Conservation (phyloP, 192 early-diverging fungal species). For the Gryganskiella cystojenkinii region DNA sequence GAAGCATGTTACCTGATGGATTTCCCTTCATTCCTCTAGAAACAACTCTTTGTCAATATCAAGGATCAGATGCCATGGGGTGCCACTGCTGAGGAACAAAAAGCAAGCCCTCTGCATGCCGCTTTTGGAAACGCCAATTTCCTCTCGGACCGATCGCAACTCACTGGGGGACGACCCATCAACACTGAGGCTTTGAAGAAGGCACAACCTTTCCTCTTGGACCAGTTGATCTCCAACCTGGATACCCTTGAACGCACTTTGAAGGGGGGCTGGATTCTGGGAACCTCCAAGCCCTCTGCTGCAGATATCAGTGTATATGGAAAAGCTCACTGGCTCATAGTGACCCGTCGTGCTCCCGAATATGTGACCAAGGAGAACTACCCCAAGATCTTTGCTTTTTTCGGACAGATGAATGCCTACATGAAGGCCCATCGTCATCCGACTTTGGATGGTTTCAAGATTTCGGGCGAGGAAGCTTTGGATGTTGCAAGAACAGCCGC, state of each 20-base stretch:
- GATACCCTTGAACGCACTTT: conserved; percentile 30
- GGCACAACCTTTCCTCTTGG: conserved; percentile 21
- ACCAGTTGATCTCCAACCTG: conserved; percentile 23
- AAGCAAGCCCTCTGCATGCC: conserved; percentile 20
- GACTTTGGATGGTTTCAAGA: conserved; percentile 26
- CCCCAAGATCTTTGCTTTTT: conserved; percentile 43
- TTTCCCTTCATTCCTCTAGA: conserved; percentile 1
- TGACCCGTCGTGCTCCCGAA: conserved; percentile 22
- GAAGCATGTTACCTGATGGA: too few species aligned
- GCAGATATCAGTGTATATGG: conserved; percentile 41
- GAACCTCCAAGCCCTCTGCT: conserved; percentile 18
- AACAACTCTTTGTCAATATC: conserved; percentile 28
- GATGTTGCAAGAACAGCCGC: conserved; percentile 27
- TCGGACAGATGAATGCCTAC: conserved; percentile 32
- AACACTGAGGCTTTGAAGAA: conserved; percentile 12
- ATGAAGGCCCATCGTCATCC: conserved; percentile 22
- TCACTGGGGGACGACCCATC: conserved; percentile 16
- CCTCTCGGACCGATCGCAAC: conserved; percentile 30
- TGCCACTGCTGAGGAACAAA: conserved; percentile 30
- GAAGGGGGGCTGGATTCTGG: conserved; percentile 44
- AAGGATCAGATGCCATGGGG: conserved; percentile 43
- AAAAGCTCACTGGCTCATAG: conserved; percentile 34
- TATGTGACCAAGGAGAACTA: conserved; percentile 10
- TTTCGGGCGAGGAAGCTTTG: conserved; percentile 44
- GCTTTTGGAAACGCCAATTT: conserved; percentile 26